phyloP scores from a whole-genome alignment of 768 basidiomycete species.

The Mycena vitilis region DNA sequence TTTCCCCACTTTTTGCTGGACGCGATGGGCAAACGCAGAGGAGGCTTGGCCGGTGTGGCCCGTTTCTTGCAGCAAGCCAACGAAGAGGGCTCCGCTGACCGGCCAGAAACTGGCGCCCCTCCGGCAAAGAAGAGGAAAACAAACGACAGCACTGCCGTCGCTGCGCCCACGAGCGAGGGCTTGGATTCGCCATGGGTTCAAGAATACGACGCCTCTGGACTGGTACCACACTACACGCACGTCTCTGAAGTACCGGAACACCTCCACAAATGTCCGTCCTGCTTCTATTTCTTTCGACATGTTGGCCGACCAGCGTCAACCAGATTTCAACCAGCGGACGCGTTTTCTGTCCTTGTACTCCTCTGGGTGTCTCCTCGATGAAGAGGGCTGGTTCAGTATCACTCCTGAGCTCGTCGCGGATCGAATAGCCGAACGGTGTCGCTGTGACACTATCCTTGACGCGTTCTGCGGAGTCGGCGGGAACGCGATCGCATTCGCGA shows the following conservation, averaged over 20 bases:
- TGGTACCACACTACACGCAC: slow-evolving; percentile 78
- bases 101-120: slow-evolving; percentile 32
- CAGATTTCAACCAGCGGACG: slow-evolving; percentile 89
- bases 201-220: slow-evolving; percentile 75
- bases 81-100: slow-evolving; percentile 30
- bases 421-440: slow-evolving; percentile 94
- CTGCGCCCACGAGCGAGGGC: slow-evolving; percentile 24
- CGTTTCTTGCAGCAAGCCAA: slow-evolving; percentile 54
- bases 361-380: slow-evolving; percentile 87
- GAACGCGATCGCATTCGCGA: slow-evolving; percentile 96
- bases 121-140: slow-evolving; percentile 53
- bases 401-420: slow-evolving; percentile 94
- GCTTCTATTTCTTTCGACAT: slow-evolving; percentile 11
- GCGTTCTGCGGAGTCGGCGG: slow-evolving; percentile 99
- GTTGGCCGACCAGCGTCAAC: slow-evolving; percentile 1
- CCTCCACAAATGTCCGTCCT: slow-evolving; percentile 82
- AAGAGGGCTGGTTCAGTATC: slow-evolving; percentile 98
- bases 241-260: slow-evolving; percentile 78
- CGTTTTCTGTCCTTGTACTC: slow-evolving; percentile 86
- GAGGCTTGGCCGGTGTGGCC: slow-evolving; percentile 57
- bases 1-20: neutral
- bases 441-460: slow-evolving; percentile 86
- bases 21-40: slow-evolving; percentile 55
- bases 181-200: slow-evolving; percentile 47
- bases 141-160: slow-evolving; percentile 2